Evolutionary conservation across 2,329 filamentous ascomycete species (phyloP).

Genomic region (Penicillium sp.): DNA sequence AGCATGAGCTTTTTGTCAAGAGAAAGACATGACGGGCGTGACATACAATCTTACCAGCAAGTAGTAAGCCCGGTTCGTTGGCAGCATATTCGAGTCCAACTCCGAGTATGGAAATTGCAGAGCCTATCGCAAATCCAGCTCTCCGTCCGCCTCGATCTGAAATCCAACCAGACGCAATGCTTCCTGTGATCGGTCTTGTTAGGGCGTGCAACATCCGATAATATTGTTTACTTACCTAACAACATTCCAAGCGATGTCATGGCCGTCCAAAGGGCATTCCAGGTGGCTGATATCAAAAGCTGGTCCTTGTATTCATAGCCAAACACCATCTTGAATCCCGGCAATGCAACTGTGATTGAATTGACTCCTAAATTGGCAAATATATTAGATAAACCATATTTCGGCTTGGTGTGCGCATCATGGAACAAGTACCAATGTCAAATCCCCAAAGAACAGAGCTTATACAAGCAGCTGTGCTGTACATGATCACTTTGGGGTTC

Average conservation of each 20-base stretch:
- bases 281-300: constrained; percentile 8
- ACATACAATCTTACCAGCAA: constrained; percentile 2
- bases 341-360: neutral
- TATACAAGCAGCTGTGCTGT: neutral
- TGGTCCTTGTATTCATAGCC: constrained; percentile 8
- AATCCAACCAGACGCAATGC: constrained; percentile 1
- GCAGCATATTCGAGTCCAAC: constrained; percentile 8
- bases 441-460: constrained; percentile 8
- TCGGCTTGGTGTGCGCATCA: neutral
- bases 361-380: neutral
- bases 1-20: neutral
- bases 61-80: neutral
- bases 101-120: neutral
- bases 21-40: neutral
- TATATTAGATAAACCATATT: neutral
- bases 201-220: neutral
- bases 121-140: neutral
- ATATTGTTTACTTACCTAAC: neutral
- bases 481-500: constrained; percentile 3
- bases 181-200: neutral
- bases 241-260: constrained; percentile 11
- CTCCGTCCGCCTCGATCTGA: constrained; percentile 2
- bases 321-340: constrained; percentile 7
- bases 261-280: constrained; percentile 12
- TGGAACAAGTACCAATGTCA: constrained; percentile 3